These are phyloP conservation scores for Gonium pectorale DNA, from an alignment of 139 green algal genomes.

Conservation along the genomic window DNA sequence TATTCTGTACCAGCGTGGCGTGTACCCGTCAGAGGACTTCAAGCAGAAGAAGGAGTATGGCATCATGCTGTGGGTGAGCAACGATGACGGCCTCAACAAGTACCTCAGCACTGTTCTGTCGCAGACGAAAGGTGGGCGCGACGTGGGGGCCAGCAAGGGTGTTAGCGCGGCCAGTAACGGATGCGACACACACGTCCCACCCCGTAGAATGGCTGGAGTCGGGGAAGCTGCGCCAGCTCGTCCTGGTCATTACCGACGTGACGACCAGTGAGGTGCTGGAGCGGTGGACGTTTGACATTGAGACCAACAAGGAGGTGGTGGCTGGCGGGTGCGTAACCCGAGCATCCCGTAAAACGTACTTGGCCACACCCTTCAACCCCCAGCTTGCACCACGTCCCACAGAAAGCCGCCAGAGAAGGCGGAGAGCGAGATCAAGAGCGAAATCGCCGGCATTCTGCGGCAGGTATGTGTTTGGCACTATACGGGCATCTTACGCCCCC, in stretches of 20 bases:
- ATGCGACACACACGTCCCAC: background rate
- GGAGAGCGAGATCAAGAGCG: slow-evolving; percentile 85
- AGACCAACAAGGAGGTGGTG: slow-evolving; percentile 83
- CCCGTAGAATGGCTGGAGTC: slow-evolving; percentile 88
- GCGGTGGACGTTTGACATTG: slow-evolving; percentile 96
- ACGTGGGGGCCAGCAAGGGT: too few relatives aligned
- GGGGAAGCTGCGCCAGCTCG: slow-evolving; percentile 89
- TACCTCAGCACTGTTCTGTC: slow-evolving; percentile 88
- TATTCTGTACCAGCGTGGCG: slow-evolving; percentile 97
- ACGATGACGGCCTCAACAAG: slow-evolving; percentile 77
- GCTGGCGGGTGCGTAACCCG: slow-evolving; percentile 60
- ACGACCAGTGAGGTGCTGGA: slow-evolving; percentile 87
- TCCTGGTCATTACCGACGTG: slow-evolving; percentile 88
- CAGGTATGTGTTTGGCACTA: slow-evolving; percentile 55
- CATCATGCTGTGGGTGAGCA: slow-evolving; percentile 89
- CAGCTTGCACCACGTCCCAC: too few relatives aligned
- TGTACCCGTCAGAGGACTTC: slow-evolving; percentile 94
- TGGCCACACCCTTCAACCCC: background rate
- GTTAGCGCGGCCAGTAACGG: too few relatives aligned
- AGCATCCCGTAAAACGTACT: too few relatives aligned
- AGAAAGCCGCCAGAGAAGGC: slow-evolving; percentile 81
- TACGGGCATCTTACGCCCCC: background rate
- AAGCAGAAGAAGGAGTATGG: slow-evolving; percentile 92
- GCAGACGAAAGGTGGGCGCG: slow-evolving; percentile 84
- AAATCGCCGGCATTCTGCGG: slow-evolving; percentile 96